Conservation (phyloP, 2,329 filamentous ascomycete genomes). For the Aspergillus ruber region DNA sequence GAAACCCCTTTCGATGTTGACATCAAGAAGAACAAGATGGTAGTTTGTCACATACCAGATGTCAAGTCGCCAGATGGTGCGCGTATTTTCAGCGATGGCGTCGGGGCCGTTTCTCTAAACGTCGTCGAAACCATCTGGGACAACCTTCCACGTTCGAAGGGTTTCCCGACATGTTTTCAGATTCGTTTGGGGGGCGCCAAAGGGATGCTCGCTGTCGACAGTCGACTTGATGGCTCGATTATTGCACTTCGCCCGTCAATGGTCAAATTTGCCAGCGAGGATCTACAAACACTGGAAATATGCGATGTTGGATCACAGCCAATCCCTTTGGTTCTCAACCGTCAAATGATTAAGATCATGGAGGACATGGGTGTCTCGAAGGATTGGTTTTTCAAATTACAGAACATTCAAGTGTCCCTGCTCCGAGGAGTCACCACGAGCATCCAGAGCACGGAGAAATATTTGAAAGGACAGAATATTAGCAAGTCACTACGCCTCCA, state of each 20-base stretch:
- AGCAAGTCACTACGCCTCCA: conserved; percentile 56
- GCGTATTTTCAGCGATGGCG: conserved; percentile 70
- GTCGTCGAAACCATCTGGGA: conserved; percentile 56
- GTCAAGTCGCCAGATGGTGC: conserved; percentile 29
- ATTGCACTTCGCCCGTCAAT: conserved; percentile 66
- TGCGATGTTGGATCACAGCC: conserved; percentile 58
- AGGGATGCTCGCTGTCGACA: conserved; percentile 69
- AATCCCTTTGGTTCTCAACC: conserved; percentile 65
- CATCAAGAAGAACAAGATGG: conserved; percentile 24
- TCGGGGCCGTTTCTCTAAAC: conserved; percentile 62
- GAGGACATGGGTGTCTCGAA: conserved; percentile 64
- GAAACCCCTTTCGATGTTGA: conserved; percentile 62
- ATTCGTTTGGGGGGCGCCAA: conserved; percentile 69
- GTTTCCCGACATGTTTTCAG: conserved; percentile 61
- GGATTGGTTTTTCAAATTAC: conserved; percentile 58
- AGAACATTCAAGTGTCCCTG: conserved; percentile 54
- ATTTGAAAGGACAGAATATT: conserved; percentile 58
- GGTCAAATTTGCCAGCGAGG: conserved; percentile 69
- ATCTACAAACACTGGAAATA: conserved; percentile 12
- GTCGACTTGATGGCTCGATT: conserved; percentile 49
- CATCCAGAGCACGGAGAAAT: conserved; percentile 57
- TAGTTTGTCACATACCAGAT: conserved; percentile 16
- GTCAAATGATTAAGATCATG: conserved; percentile 76
- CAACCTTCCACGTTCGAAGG: conserved; percentile 41
- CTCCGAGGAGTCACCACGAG: conserved; percentile 55